Evolutionary conservation across 2,329 filamentous ascomycete genomes (phyloP).

Genomic region (Fusarium multiceps): DNA sequence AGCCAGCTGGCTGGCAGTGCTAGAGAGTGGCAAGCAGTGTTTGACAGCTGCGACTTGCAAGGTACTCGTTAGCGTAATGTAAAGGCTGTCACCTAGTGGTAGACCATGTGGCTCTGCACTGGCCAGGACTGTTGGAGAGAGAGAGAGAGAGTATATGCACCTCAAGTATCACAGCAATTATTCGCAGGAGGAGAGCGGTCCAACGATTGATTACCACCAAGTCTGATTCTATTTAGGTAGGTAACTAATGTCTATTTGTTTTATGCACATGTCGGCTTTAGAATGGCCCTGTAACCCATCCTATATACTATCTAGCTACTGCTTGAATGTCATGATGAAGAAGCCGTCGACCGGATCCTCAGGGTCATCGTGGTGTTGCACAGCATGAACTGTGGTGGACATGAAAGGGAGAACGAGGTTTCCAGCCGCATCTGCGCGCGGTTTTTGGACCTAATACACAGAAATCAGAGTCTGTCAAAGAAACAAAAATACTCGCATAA

Average conservation of each 20-base stretch:
- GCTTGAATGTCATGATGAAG: slow-evolving; percentile 20
- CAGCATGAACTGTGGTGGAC: slow-evolving; percentile 24
- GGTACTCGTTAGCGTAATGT: background rate
- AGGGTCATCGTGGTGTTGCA: slow-evolving; percentile 17
- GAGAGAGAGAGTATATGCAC: too few relatives aligned
- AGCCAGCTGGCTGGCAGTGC: background rate
- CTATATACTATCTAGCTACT: background rate
- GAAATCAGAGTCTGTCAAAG: background rate
- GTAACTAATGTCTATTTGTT: background rate
- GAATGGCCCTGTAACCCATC: background rate
- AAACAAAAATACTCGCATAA: background rate
- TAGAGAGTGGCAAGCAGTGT: background rate
- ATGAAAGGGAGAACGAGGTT: slow-evolving; percentile 35
- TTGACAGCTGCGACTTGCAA: background rate
- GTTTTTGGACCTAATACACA: slow-evolving; percentile 17
- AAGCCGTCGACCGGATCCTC: slow-evolving; percentile 13
- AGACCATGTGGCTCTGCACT: background rate
- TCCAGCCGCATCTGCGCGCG: slow-evolving; percentile 24
- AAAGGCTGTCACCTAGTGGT: too few relatives aligned
- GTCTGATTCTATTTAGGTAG: background rate
- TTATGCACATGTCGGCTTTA: background rate
- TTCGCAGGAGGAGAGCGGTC: too few relatives aligned
- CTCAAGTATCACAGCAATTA: too few relatives aligned
- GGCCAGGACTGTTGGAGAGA: background rate
- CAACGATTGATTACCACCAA: too few relatives aligned